A percentile compares a stretch with the other conserved stretches of the same genome.
Conservation (phyloP, 2,329 filamentous ascomycete species). For the Corynespora cassiicola region DNA sequence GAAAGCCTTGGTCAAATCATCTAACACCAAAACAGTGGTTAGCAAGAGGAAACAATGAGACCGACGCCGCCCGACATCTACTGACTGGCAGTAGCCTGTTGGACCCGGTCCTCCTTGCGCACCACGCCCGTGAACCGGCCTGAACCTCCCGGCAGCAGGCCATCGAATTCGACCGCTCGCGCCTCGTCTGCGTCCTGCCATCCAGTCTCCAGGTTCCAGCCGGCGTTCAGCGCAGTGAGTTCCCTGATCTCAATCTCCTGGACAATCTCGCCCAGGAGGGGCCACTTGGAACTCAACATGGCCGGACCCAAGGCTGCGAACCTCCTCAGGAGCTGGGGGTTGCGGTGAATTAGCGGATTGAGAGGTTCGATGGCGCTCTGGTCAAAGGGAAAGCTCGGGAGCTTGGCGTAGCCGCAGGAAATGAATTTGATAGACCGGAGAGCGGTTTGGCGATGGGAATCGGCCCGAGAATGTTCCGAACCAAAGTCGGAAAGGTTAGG, state of each 20-base stretch:
- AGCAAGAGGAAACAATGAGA: no score
- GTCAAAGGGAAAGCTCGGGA: constrained; percentile 44
- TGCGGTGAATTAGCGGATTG: constrained; percentile 12
- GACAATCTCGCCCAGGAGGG: constrained; percentile 47
- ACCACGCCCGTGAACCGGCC: constrained; percentile 48
- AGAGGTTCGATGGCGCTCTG: constrained; percentile 40
- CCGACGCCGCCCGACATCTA: no score
- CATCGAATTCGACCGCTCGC: constrained; percentile 50
- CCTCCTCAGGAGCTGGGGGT: constrained; percentile 36
- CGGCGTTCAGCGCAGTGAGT: constrained; percentile 37
- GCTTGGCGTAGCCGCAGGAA: constrained; percentile 66
- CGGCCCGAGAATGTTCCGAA: constrained; percentile 40
- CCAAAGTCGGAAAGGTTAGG: constrained; percentile 51
- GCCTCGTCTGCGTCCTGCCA: constrained; percentile 41
- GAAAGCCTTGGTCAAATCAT: no score
- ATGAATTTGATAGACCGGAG: constrained; percentile 58
- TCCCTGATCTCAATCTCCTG: constrained; percentile 44
- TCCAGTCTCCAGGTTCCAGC: constrained; percentile 37
- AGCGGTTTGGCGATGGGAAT: constrained; percentile 32
- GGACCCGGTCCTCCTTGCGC: constrained; percentile 24
- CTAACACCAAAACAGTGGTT: no score
- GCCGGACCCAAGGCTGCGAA: constrained; percentile 32
- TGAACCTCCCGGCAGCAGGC: constrained; percentile 46
- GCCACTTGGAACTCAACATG: constrained; percentile 48
- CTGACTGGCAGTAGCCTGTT: constrained; percentile 4